Evolutionary conservation across 208 protist species (phyloP).

Genomic region (Naegleria fowleri): DNA sequence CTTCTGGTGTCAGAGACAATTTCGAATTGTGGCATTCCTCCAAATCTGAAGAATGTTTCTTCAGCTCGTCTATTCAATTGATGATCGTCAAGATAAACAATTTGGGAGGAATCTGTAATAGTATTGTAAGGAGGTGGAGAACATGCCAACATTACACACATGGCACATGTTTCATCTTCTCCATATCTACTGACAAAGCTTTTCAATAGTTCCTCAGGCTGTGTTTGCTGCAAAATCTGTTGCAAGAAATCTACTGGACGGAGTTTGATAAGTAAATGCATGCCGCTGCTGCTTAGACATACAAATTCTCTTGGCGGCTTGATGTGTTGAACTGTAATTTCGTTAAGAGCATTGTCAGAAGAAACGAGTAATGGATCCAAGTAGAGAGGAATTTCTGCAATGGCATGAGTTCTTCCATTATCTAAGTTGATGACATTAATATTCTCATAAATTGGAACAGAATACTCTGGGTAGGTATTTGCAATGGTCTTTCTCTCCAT

Average conservation of each 20-base stretch:
- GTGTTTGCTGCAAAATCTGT: neutral
- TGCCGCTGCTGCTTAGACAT: constrained; percentile 34
- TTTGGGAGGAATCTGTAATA: too few species aligned
- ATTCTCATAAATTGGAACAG: neutral
- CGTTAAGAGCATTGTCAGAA: constrained; percentile 22
- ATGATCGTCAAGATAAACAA: neutral
- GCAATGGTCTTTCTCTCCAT: neutral
- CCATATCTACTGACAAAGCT: neutral
- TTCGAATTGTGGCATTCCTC: neutral
- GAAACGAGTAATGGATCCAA: neutral
- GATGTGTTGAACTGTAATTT: constrained; percentile 31
- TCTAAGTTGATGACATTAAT: neutral
- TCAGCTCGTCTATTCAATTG: neutral
- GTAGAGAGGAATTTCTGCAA: constrained; percentile 21
- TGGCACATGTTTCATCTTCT: neutral
- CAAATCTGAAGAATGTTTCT: neutral
- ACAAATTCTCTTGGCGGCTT: constrained; percentile 36
- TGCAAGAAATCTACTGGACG: neutral
- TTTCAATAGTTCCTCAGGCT: neutral
- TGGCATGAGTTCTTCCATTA: neutral
- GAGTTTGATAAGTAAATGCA: constrained; percentile 25
- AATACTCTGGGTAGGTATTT: neutral
- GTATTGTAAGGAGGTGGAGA: neutral
- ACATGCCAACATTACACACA: constrained; percentile 9
- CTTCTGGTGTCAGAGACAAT: neutral